Evolutionary conservation across 768 basidiomycete species (phyloP).

Genomic region (Russula sp.): DNA sequence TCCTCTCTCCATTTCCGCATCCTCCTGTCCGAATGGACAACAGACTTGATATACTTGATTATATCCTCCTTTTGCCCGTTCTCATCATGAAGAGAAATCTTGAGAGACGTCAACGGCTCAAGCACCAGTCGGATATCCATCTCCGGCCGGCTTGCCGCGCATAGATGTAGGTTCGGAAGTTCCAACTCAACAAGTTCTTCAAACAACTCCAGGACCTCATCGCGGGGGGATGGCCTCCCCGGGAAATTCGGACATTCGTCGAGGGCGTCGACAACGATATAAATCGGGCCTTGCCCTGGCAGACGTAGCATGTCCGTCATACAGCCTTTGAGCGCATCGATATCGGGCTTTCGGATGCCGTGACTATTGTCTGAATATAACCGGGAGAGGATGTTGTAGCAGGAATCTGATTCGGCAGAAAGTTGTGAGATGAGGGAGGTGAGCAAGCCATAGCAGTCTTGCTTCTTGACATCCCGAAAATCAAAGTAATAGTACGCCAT

Average conservation of each 20-base stretch:
- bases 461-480: slow-evolving; percentile 12
- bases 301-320: background rate
- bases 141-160: background rate
- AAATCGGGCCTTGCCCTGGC: background rate
- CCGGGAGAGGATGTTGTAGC: background rate
- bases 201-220: background rate
- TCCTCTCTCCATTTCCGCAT: background rate
- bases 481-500: slow-evolving; percentile 19
- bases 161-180: background rate
- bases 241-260: background rate
- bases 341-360: background rate
- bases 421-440: slow-evolving; percentile 10
- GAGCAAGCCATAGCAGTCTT: slow-evolving; percentile 10
- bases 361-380: background rate
- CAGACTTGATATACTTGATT: slow-evolving; percentile 3
- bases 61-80: background rate
- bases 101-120: background rate
- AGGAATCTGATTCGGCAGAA: slow-evolving; percentile 2
- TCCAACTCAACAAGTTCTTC: background rate
- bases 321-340: background rate
- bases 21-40: background rate
- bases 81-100: background rate
- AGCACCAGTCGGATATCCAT: background rate
- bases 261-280: slow-evolving; percentile 12
- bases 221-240: background rate